These are phyloP conservation scores for Acanthamoeba quina DNA, from an alignment of 208 protist species.

Conservation along the genomic window DNA sequence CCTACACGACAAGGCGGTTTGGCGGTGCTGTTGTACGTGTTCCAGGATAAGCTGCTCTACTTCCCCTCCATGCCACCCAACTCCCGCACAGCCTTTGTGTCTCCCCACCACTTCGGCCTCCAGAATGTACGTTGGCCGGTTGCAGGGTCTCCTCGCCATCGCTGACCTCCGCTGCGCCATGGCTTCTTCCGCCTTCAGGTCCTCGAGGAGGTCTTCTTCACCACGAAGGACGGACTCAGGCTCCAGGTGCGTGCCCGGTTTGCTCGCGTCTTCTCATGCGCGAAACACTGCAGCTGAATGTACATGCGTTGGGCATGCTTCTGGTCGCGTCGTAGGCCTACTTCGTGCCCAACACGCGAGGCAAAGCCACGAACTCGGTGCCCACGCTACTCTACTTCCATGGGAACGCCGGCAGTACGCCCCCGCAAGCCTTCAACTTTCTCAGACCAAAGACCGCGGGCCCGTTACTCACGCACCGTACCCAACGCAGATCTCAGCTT, in stretches of 20 bases:
- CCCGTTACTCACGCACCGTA: no score
- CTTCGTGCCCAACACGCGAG: conserved; percentile 47
- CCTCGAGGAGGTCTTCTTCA: conserved; percentile 20
- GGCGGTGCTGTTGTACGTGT: conserved; percentile 36
- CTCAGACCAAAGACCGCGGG: no score
- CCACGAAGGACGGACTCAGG: conserved; percentile 31
- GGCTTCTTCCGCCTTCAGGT: not conserved
- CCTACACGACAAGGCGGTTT: conserved; percentile 8
- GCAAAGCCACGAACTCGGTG: not conserved
- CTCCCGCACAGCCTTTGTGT: conserved; percentile 2
- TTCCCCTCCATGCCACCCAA: conserved; percentile 42
- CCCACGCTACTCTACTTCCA: conserved; percentile 79
- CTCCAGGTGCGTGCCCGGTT: not conserved
- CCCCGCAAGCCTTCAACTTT: no score
- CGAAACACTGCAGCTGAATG: no score
- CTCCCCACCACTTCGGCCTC: not conserved
- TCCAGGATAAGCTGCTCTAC: conserved; percentile 70
- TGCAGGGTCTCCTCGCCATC: not conserved
- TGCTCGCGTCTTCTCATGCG: not conserved
- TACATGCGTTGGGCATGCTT: not conserved
- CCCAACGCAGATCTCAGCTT: conserved; percentile 69
- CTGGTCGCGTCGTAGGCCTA: not conserved
- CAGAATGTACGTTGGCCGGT: not conserved
- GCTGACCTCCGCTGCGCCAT: not conserved
- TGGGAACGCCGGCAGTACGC: conserved; percentile 77